phyloP scores from a whole-genome alignment of 2,329 filamentous ascomycete species.

The Ascochyta koolunga region DNA sequence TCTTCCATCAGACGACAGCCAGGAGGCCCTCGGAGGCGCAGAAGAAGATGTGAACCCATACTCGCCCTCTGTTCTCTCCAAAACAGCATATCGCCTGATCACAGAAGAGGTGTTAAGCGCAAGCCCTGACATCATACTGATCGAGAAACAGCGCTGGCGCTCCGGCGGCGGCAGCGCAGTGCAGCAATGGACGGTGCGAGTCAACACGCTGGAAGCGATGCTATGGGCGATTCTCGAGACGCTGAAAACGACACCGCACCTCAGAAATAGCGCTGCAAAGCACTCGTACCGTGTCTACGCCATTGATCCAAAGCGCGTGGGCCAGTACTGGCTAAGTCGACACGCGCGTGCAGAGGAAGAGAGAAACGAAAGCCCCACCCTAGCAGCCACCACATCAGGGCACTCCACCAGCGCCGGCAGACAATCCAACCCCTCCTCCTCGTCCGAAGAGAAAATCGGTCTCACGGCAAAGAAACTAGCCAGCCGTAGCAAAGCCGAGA shows the following conservation, averaged over 20 bases:
- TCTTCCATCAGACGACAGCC: neutral
- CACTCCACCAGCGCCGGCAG: conserved; percentile 6
- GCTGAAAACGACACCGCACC: neutral
- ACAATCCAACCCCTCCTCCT: conserved; percentile 25
- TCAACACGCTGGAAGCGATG: conserved; percentile 84
- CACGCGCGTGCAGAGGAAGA: conserved; percentile 15
- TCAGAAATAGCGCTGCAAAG: neutral
- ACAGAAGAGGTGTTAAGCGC: conserved; percentile 56
- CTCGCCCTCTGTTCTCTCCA: conserved; percentile 60
- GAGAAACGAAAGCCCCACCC: conserved; percentile 1
- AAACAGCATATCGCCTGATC: conserved; percentile 62
- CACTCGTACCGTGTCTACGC: conserved; percentile 27
- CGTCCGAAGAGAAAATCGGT: no score
- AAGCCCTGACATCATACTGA: conserved; percentile 71
- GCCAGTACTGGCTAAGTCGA: conserved; percentile 43
- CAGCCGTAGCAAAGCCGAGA: conserved; percentile 53
- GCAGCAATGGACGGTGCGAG: conserved; percentile 81
- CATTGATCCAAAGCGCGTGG: conserved; percentile 48
- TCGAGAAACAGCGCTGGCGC: conserved; percentile 70
- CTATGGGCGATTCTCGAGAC: conserved; percentile 66
- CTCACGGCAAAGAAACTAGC: conserved; percentile 46
- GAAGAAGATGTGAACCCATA: conserved; percentile 50
- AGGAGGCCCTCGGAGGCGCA: neutral
- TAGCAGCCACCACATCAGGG: conserved; percentile 13
- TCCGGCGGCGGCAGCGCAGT: conserved; percentile 69